A percentile compares a stretch with the other conserved stretches of the same genome.
These are phyloP conservation scores for Russula ochroleuca DNA, from an alignment of 768 basidiomycete species.

Conservation along the genomic window DNA sequence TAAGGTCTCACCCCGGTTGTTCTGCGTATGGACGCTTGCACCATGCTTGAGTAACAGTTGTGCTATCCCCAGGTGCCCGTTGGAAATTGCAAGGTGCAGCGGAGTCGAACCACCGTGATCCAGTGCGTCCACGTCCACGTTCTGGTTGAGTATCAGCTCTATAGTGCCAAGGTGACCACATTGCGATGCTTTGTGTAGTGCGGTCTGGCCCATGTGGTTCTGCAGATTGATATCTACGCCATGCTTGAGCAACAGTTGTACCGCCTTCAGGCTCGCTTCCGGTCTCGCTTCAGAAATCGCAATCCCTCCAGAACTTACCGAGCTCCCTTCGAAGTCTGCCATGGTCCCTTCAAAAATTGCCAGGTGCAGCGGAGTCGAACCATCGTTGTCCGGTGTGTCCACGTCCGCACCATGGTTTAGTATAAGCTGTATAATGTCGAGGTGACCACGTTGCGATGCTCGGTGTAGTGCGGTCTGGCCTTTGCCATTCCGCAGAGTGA, in stretches of 20 bases:
- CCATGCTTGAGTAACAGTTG: background rate
- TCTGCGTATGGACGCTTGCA: background rate
- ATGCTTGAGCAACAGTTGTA: background rate
- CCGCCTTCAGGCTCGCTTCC: background rate
- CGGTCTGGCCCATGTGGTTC: background rate
- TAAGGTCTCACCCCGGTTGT: background rate
- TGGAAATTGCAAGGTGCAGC: background rate
- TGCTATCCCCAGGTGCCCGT: background rate
- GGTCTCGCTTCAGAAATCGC: no score
- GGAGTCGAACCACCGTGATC: background rate
- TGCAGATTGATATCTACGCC: background rate
- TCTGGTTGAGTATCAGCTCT: background rate
- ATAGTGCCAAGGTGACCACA: background rate
- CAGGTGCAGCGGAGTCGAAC: background rate
- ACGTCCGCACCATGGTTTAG: background rate
- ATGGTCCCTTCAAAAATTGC: background rate
- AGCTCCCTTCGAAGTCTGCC: no score
- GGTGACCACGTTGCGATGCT: no score
- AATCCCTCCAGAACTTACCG: no score
- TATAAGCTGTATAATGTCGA: background rate
- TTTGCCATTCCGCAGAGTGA: no score
- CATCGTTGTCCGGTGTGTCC: background rate
- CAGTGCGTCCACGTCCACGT: background rate
- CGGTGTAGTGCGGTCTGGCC: no score
- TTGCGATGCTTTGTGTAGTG: conserved; percentile 20